Evolutionary conservation across 176 grass and related monocot genomes (phyloP), one percentile per base, ranked within the genome.

Genomic region (Hyparrhenia diplandra): DNA sequence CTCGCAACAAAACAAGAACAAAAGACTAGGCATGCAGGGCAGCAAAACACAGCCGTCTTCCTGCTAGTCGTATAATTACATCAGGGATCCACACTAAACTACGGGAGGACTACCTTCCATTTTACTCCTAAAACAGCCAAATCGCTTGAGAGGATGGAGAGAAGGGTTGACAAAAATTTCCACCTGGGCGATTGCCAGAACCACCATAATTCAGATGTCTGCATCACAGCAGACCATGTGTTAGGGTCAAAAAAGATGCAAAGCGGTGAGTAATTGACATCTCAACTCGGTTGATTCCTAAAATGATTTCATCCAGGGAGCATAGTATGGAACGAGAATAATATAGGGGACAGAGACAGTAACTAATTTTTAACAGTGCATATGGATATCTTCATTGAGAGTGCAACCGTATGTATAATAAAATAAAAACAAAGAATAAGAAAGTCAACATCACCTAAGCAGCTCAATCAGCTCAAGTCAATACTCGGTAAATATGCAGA

Each of bases 21-120:
- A 66, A 78, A 40, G 2, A 54, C 37, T 57, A 65, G 6, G 5
- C 46, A 66, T 62, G 68, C 64, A 23, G 24, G n/a, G 11, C 36
- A 28, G 36, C 73, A 36, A 49, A 31, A 71, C 41, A 82, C 23
- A 21, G 24, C 35, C 20, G 12, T 10, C 67, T 67, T 73, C 59
- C 74, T 46, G 65, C 69, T 20, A 20, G 40, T 30, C 41, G 30
- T 71, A 40, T 86, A 89, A 78, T 82, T 86, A 86, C 83, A 86
- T 74, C 54, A 21, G 21, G 16, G 49, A 59, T n/a, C n/a, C n/a
- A 75, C 45, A 37, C 20, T 32, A 2, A 34, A 59, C 27, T 67
- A 39, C 28, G 35, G 35, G 71, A 41, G 39, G 39, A 41, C 17
- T 16, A 29, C 41, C 41, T 3, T 13, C 41, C 41, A 43, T 42